These are phyloP conservation scores for Globisporangium apiculatum DNA, from an alignment of 352 stramenopile genomes.

Conservation along the genomic window DNA sequence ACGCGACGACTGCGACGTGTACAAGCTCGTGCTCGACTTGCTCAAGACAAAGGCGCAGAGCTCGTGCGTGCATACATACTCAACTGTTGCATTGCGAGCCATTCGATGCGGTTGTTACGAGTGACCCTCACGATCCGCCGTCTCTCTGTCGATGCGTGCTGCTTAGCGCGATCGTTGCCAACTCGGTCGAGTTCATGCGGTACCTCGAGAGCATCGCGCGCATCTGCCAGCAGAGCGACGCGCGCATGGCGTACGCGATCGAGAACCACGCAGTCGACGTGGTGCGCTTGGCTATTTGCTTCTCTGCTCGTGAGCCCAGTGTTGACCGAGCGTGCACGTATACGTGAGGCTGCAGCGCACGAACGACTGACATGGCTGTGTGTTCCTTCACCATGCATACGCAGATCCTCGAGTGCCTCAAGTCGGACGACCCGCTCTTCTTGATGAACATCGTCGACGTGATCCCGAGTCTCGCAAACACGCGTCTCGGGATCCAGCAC, in stretches of 20 bases:
- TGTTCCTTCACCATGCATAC: background rate
- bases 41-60: constrained; percentile 35
- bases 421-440: constrained; percentile 74
- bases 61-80: constrained; percentile 21
- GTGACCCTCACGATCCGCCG: no score
- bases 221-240: constrained; percentile 47
- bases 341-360: no score
- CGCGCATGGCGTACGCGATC: constrained; percentile 58
- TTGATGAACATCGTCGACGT: constrained; percentile 83
- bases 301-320: background rate
- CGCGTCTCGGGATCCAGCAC: constrained; percentile 51
- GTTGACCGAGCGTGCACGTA: no score
- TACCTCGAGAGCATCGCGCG: constrained; percentile 68
- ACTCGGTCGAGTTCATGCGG: constrained; percentile 70
- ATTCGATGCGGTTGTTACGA: background rate
- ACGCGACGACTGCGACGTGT: constrained; percentile 19
- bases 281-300: background rate
- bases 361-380: background rate
- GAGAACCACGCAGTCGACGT: constrained; percentile 19
- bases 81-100: background rate
- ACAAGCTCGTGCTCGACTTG: constrained; percentile 42
- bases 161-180: constrained; percentile 30
- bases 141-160: constrained; percentile 3
- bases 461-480: constrained; percentile 62
- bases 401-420: constrained; percentile 64